A percentile compares a stretch with the other conserved stretches of the same genome.
These are phyloP conservation scores for Grosmannia serpens DNA, from an alignment of 2,329 filamentous ascomycete species.

Conservation along the genomic window DNA sequence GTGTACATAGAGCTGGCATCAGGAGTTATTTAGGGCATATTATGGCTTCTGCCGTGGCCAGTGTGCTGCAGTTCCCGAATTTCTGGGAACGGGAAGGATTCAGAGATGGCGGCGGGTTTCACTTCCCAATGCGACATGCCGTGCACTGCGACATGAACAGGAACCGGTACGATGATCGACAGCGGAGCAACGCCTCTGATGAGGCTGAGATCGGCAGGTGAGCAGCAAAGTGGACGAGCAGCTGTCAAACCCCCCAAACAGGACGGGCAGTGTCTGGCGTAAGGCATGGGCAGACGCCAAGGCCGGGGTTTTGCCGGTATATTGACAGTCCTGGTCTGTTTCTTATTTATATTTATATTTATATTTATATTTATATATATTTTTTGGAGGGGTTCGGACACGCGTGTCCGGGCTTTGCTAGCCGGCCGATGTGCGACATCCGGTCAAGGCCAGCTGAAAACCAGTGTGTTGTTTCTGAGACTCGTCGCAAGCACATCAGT, in stretches of 20 bases:
- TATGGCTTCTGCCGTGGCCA: not conserved
- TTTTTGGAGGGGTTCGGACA: not conserved
- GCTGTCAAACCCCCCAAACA: not conserved
- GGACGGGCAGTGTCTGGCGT: not conserved
- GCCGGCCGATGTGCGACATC: not conserved
- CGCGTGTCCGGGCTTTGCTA: not conserved
- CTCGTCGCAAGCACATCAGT: not conserved
- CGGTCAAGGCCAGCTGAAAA: not conserved
- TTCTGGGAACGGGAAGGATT: not conserved
- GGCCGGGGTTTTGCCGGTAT: not conserved
- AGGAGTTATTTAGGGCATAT: too few relatives aligned
- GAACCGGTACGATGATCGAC: slow-evolving; percentile 3
- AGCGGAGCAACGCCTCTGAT: slow-evolving; percentile 1
- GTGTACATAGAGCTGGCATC: too few relatives aligned
- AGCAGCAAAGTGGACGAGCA: not conserved
- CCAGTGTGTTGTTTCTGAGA: not conserved
- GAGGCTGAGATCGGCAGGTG: slow-evolving; percentile 10
- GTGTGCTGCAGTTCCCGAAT: not conserved
- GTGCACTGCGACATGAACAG: not conserved
- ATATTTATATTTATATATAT: too few relatives aligned
- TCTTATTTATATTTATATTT: too few relatives aligned
- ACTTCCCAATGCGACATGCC: not conserved
- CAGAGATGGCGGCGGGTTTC: not conserved
- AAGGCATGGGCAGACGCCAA: not conserved
- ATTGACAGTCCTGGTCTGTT: too few relatives aligned